Base-by-base conservation (phyloP, 2,329 filamentous ascomycete genomes). In the Fusarium coffeatum region DNA sequence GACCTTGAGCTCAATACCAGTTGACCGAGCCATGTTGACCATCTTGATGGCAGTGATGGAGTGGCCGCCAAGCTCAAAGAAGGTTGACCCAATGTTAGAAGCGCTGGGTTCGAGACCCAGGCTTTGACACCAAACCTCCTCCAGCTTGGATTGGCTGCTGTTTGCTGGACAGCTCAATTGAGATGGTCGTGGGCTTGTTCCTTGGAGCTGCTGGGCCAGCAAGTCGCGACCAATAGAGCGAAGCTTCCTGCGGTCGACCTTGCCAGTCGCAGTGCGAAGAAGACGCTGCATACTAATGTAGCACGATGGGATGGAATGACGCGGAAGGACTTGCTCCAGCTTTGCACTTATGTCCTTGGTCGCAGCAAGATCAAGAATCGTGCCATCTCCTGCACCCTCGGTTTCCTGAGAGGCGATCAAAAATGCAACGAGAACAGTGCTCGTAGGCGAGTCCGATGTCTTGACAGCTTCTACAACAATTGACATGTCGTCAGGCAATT, bases 41-140 rank as follows among this genome's bases (percentile, higher is more conserved):
- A 65, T 48, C 11, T 65, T 65, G 22, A 64, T 65, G 0, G 62
- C 62, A 2, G 45, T 48, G 51, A 65, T 64, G 6, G 62, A 65
- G 1, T 65, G 13, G 2, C 59, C 62, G 0, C 62, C 59, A 0
- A 59, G 8, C 20, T 65, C 59, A 10, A 65, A 65, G 13, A 65
- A 65, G 7, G 13, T 58, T 8, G 46, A 28, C 1, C 16, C 18
- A 6, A 53, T 25, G 5, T 62, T 64, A 11, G 45, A 0, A 22
- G 20, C 20, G 2, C 10, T 4, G 2, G 20, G 0, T 2, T 43
- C 47, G 1, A 58, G 8, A 2, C 6, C 37, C 3, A 65, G 13
- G 5, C 41, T 43, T 7, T 34, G 51, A 0, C 25, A 2, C 61
- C 59, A 63, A 11, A 65, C 41, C 1, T 22, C 41, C 2, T 63